Evolutionary conservation across 176 grass and related monocot genomes (phyloP).

Genomic region (Phragmites australis): DNA sequence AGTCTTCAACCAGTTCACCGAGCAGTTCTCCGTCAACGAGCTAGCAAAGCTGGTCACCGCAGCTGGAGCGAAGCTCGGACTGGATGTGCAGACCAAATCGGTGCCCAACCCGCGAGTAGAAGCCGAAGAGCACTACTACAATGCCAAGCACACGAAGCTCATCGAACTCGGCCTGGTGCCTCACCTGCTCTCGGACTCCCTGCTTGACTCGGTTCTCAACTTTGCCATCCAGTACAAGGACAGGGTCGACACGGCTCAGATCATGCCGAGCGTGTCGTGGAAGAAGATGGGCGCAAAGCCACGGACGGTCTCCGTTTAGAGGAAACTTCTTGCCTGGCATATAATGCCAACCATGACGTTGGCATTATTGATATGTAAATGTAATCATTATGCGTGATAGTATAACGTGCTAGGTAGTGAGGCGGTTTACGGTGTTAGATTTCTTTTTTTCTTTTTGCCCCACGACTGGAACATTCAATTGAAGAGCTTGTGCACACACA

Average conservation of each 20-base stretch:
- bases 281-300: slow-evolving; percentile 80
- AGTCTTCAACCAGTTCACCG: slow-evolving; percentile 97
- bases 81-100: slow-evolving; percentile 67
- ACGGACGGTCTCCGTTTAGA: slow-evolving; percentile 51
- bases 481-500: neutral
- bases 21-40: slow-evolving; percentile 89
- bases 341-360: slow-evolving; percentile 47
- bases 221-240: slow-evolving; percentile 83
- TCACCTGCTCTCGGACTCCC: slow-evolving; percentile 80
- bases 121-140: slow-evolving; percentile 94
- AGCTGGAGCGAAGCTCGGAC: slow-evolving; percentile 68
- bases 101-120: slow-evolving; percentile 89
- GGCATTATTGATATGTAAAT: slow-evolving; percentile 42
- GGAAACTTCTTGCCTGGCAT: neutral
- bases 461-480: neutral
- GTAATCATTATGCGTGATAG: slow-evolving; percentile 16
- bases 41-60: slow-evolving; percentile 72
- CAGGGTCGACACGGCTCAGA: slow-evolving; percentile 65
- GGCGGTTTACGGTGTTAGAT: neutral
- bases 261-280: slow-evolving; percentile 95
- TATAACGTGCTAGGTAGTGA: slow-evolving; percentile 5
- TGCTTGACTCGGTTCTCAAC: slow-evolving; percentile 87
- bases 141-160: slow-evolving; percentile 82
- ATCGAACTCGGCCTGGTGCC: slow-evolving; percentile 70
- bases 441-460: neutral